Conservation (phyloP, 208 protist genomes). For the Trypanosomatidae sp. region DNA sequence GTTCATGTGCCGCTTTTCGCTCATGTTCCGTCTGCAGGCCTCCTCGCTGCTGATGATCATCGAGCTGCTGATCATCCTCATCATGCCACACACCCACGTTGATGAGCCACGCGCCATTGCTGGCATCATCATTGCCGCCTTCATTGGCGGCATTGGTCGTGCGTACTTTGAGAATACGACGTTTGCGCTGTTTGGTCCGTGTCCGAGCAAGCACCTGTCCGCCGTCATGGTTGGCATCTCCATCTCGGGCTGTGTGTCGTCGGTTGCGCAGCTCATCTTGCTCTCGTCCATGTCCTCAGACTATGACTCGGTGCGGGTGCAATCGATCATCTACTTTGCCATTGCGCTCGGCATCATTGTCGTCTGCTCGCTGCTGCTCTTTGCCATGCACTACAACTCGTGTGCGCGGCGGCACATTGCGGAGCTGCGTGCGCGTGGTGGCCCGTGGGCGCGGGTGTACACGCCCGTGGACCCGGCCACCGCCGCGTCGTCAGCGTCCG, state of each 20-base stretch:
- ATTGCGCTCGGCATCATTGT: slow-evolving; percentile 29
- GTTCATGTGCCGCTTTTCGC: slow-evolving; percentile 29
- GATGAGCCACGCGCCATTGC: slow-evolving; percentile 19
- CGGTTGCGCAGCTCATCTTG: slow-evolving; percentile 48
- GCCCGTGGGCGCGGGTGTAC: slow-evolving; percentile 12
- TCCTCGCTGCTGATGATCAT: slow-evolving; percentile 17
- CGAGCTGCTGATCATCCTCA: slow-evolving; percentile 30
- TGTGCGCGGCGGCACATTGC: slow-evolving; percentile 35
- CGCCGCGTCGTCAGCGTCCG: neutral
- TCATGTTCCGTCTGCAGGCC: slow-evolving; percentile 18
- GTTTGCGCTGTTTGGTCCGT: slow-evolving; percentile 53
- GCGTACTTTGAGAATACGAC: slow-evolving; percentile 55
- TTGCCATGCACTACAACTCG: slow-evolving; percentile 21
- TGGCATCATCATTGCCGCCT: slow-evolving; percentile 21
- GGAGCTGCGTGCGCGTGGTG: slow-evolving; percentile 29
- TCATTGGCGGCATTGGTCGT: slow-evolving; percentile 27
- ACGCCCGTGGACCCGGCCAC: neutral
- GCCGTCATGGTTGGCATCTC: slow-evolving; percentile 41
- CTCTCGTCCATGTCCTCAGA: slow-evolving; percentile 27
- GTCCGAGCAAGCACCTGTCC: slow-evolving; percentile 31
- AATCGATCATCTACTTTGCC: slow-evolving; percentile 52
- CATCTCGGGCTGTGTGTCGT: slow-evolving; percentile 23
- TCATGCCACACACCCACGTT: slow-evolving; percentile 13
- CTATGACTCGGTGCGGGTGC: slow-evolving; percentile 18
- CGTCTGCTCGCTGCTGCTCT: slow-evolving; percentile 10